Evolutionary conservation across 106 monocot species (phyloP), one percentile per base, ranked within the genome.

Genomic region (Hemerocallis citrina): DNA sequence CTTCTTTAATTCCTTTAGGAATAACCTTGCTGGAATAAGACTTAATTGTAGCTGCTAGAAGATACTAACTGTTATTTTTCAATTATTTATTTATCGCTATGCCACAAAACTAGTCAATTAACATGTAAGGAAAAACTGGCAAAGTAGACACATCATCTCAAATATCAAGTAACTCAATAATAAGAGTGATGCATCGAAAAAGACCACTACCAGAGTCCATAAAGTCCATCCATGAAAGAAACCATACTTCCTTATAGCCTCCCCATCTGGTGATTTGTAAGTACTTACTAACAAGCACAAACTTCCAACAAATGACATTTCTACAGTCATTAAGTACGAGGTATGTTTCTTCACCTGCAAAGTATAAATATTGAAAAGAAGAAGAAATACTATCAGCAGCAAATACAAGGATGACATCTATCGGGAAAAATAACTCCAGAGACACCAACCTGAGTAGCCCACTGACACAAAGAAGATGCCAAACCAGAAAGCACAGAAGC

Each of bases 291-390:
- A 55, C 79, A 98, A 71, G 61, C 91, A 91, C 32, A 87, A 44
- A 40, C 82, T 82, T 59, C 98, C 98, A 62, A 98, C 67, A 68
- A 98, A 45, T 59, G 98, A 98, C 98, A 98, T 98, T 77, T 98
- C 98, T 24, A 98, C 48, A 52, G 98, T 98, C 98, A 98, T 98
- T 22, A 98, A 35, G 64, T 98, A 98, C 31, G 98, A 85, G 10
- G 85, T 85, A 37, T 91, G 91, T 22, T 92, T 98, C 80, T 92
- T 98, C 43, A 98, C 98, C 92, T 98, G 66, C n/a, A n/a, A n/a
- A n/a, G n/a, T n/a, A n/a, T n/a, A 36, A 44, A 9, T 27, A 12
- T 38, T 32, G 41, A 13, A 17, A 5, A 37, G 11, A 52, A 39
- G 15, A 24, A 62, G 14, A 36, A 44, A 28, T 58, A 46, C 7